Base-by-base conservation (phyloP, 2,329 filamentous ascomycete species). In the Fusarium floridanum region DNA sequence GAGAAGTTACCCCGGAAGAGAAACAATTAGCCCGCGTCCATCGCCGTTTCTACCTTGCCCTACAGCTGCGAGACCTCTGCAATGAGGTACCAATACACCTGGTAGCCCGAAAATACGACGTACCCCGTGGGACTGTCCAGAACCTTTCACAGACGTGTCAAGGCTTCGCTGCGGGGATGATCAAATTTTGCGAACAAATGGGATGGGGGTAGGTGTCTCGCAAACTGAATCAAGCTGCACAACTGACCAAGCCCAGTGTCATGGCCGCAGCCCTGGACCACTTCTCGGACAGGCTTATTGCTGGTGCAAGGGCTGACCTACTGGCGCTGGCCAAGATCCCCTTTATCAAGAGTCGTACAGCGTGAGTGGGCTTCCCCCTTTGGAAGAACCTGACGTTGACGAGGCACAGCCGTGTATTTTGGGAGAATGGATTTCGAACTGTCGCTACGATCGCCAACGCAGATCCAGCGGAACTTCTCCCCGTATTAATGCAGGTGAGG, bases 171-270 rank as follows among this genome's bases (percentile, higher is more conserved):
- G 92, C 92, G 2, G 93, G 93, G 5, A 94, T 95, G 86, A 90
- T 95, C 69, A 94, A 93, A 74, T 95, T 95, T 78, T 95, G 93
- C 78, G 88, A 94, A 74, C 88, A 90, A 20, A 94, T 95, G 93
- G 90, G 88, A 3, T 95, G 93, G 92, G 89, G 89, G 87, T 89
- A 78, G 76, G 85, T 82, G 8, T 11, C 53, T 29, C 14, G 27
- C 20, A 24, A 34, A 53, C 24, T 16, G 7, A 24, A 45, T n/a
- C 16, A 53, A 32, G 48, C 55, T 24, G 14, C 48, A 43, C n/a
- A 32, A 24, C 72, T 79, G 63, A 81, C 56, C 11, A 39, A 34
- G 10, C 74, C 50, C 64, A 91, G 91, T 1, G 90, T 93, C 76
- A 89, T 95, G 80, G 90, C 91, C 8, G 92, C 91, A 6, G 91